Percentiles rank a stretch among this genome's conserved stretches.
Conservation (phyloP, 257 asterid genomes). For the Buddleja alternifolia region DNA sequence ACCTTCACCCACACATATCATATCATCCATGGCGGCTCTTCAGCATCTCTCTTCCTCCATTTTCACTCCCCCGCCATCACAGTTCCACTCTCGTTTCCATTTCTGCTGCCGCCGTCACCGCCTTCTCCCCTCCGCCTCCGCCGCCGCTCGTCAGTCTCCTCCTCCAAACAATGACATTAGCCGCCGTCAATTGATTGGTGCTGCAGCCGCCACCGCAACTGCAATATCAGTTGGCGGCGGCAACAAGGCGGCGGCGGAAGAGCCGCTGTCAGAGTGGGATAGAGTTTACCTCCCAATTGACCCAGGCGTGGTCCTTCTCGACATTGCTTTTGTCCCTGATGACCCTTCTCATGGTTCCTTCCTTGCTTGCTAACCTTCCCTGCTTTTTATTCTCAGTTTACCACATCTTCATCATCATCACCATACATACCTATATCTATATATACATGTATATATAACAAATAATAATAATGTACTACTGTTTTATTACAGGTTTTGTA, state of each 20-base stretch:
- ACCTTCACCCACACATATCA: too few species aligned
- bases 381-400: too few species aligned
- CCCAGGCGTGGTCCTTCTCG: slow-evolving; percentile 91
- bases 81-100: slow-evolving; percentile 32
- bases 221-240: slow-evolving; percentile 43
- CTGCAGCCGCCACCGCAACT: slow-evolving; percentile 52
- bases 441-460: too few species aligned
- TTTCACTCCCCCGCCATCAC: slow-evolving; percentile 30
- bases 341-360: slow-evolving; percentile 77
- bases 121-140: slow-evolving; percentile 38
- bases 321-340: slow-evolving; percentile 83
- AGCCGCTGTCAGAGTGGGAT: slow-evolving; percentile 83
- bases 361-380: background rate
- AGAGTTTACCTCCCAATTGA: slow-evolving; percentile 85
- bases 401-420: too few species aligned
- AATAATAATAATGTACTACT: too few species aligned
- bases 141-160: slow-evolving; percentile 29
- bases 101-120: slow-evolving; percentile 39
- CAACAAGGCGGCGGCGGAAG: slow-evolving; percentile 58
- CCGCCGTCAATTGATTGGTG: slow-evolving; percentile 60
- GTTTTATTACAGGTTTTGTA: slow-evolving; percentile 55
- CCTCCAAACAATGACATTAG: slow-evolving; percentile 29
- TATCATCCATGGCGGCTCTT: slow-evolving; percentile 35
- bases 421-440: too few species aligned
- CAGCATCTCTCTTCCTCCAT: slow-evolving; percentile 40